A percentile compares a stretch with the other conserved stretches of the same genome.
Evolutionary conservation across 768 basidiomycete genomes (phyloP).

Genomic region (Suillus paluster): DNA sequence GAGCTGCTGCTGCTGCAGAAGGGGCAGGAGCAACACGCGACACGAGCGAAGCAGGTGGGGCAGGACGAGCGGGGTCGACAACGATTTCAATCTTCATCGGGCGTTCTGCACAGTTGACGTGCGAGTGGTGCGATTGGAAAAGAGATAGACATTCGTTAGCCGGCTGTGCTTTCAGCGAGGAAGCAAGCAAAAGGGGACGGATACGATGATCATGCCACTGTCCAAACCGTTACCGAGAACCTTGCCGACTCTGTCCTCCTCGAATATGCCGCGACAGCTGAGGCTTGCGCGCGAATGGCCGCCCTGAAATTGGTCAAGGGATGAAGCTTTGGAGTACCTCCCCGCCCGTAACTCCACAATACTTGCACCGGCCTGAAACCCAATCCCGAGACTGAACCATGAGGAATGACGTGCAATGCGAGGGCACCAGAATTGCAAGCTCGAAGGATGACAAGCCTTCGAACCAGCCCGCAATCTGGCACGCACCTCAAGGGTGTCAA

Average conservation of each 20-base stretch:
- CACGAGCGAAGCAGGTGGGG: conserved; percentile 64
- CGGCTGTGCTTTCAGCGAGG: conserved; percentile 38
- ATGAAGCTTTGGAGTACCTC: conserved; percentile 35
- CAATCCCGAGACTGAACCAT: conserved; percentile 36
- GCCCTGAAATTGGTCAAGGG: conserved; percentile 40
- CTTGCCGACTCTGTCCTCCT: conserved; percentile 28
- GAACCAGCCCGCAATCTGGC: conserved; percentile 24
- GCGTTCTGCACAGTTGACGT: conserved; percentile 70
- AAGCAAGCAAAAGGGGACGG: conserved; percentile 48
- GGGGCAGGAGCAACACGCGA: conserved; percentile 85
- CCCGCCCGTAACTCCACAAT: conserved; percentile 31
- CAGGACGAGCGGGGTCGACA: conserved; percentile 80
- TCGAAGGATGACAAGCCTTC: conserved; percentile 35
- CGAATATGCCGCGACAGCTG: conserved; percentile 23
- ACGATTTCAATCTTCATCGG: conserved; percentile 99
- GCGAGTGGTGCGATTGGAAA: conserved; percentile 28
- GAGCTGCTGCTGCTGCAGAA: conserved; percentile 40
- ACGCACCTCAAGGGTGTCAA: conserved; percentile 26
- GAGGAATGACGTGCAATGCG: conserved; percentile 27
- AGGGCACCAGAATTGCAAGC: conserved; percentile 27
- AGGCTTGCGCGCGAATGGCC: conserved; percentile 31
- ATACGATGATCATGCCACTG: conserved; percentile 39
- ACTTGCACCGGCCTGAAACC: conserved; percentile 37
- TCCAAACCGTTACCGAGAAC: conserved; percentile 28
- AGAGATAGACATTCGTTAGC: conserved; percentile 38